Conservation (phyloP, 352 stramenopile species). For the Globisporangium carolinianum region DNA sequence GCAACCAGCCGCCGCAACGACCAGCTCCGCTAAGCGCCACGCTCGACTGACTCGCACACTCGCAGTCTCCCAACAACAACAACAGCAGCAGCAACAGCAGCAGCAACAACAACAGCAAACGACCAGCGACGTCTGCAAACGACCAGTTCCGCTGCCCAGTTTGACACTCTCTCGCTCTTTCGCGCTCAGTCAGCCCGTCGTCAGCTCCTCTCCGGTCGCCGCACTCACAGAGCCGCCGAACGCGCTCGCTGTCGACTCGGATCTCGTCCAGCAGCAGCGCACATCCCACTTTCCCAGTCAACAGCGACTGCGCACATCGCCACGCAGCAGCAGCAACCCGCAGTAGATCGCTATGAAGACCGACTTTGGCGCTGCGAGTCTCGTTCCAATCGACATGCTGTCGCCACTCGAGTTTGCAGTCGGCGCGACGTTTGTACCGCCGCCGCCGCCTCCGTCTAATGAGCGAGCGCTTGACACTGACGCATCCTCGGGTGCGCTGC, state of each 20-base stretch:
- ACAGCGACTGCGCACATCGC: background rate
- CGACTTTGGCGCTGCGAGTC: background rate
- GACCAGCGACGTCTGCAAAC: background rate
- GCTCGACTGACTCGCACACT: background rate
- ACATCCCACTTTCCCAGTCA: background rate
- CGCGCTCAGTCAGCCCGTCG: background rate
- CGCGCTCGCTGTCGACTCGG: too few species aligned
- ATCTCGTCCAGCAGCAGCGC: too few species aligned
- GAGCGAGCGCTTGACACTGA: background rate
- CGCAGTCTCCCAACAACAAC: background rate
- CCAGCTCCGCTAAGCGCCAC: too few species aligned
- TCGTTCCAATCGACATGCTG: background rate
- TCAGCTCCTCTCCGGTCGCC: background rate
- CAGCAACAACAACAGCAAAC: constrained; percentile 1
- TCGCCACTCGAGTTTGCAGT: background rate
- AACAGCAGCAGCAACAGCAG: background rate
- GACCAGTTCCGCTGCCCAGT: background rate
- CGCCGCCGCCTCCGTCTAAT: background rate
- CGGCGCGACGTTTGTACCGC: background rate
- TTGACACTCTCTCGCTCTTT: constrained; percentile 1
- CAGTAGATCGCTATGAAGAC: background rate
- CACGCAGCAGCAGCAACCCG: background rate
- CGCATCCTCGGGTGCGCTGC: background rate
- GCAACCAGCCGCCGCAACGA: too few species aligned
- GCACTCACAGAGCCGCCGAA: background rate